Base-by-base conservation (phyloP, 495 filamentous ascomycete species). In the Hyaloscypha hepaticicola region DNA sequence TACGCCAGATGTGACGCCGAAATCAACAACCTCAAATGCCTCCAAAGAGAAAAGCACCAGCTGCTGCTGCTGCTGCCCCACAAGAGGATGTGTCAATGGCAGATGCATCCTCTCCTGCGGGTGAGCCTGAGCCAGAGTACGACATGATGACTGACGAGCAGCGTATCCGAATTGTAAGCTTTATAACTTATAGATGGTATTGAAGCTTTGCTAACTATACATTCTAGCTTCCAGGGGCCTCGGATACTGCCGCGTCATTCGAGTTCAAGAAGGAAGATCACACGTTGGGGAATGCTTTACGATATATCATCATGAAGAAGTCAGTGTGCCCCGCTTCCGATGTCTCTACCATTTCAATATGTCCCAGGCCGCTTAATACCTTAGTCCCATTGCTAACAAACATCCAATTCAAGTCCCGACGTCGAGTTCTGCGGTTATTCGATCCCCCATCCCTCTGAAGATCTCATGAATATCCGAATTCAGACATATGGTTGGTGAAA, bases 231-330 rank as follows among this genome's bases (percentile, higher is more conserved):
- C 87, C 88, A 66, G 89, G 89, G 45, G 86, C 87, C 56, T 85
- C 85, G 48, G 85, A 87, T 51, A 90, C 83, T 8, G 87, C 88
- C 1, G 82, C 82, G 14, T 82, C 79, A 1, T 99, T 97, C 72
- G 90, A 97, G 75, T 94, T 99, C 68, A 83, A 89, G 55, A 84
- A 89, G 27, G 95, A 99, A 75, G 94, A 95, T 24, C 95, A 99
- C 73, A 99, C 95, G 0, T 79, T 99, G 64, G 95, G 96, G 3
- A 99, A 99, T 77, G 91, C 94, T 5, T 80, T 99, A 65, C 83
- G 95, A 67, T 97, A 89, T 73, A 88, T 96, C 65, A 97, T 98
- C 69, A 97, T 97, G 93, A 97, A 96, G 79, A 99, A 99, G 95
- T 97, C 78, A 61, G 58, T 26, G 25, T 25, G 6, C 22, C 28